These are phyloP conservation scores for Terfezia claveryi DNA, from an alignment of 495 filamentous ascomycete species.

Conservation along the genomic window DNA sequence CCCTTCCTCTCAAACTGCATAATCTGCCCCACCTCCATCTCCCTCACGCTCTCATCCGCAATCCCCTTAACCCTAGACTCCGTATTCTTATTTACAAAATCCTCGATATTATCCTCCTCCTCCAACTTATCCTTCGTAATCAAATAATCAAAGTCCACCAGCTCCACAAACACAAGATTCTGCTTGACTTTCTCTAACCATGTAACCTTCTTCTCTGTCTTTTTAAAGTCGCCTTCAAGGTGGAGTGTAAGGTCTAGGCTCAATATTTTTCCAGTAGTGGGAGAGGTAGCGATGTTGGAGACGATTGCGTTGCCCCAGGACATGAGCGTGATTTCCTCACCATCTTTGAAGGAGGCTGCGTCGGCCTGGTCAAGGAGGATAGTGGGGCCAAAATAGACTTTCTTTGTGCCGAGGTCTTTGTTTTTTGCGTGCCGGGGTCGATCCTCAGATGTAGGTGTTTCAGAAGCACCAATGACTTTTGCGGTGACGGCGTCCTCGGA, in stretches of 20 bases:
- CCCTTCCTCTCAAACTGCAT: constrained; percentile 89
- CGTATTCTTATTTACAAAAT: constrained; percentile 55
- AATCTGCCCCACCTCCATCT: constrained; percentile 59
- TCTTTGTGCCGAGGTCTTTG: constrained; percentile 59
- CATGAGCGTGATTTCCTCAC: constrained; percentile 91
- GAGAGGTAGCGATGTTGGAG: constrained; percentile 42
- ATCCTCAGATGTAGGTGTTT: constrained; percentile 41
- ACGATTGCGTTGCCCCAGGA: constrained; percentile 87
- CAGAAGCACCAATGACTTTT: constrained; percentile 44
- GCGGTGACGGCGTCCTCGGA: constrained; percentile 45
- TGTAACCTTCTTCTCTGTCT: constrained; percentile 87
- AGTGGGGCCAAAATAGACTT: constrained; percentile 47
- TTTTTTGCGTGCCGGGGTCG: constrained; percentile 79
- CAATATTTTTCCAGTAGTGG: constrained; percentile 22
- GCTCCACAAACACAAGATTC: constrained; percentile 54
- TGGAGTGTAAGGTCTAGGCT: constrained; percentile 64
- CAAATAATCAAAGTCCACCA: constrained; percentile 80
- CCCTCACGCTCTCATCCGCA: constrained; percentile 59
- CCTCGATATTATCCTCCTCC: constrained; percentile 59
- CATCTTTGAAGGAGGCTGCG: constrained; percentile 53
- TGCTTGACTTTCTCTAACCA: constrained; percentile 62
- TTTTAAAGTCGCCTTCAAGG: constrained; percentile 72
- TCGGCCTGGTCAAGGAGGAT: constrained; percentile 73
- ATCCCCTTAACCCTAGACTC: constrained; percentile 51
- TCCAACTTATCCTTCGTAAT: constrained; percentile 78